Evolutionary conservation across 2,329 filamentous ascomycete species (phyloP).

Genomic region (Colletotrichum liriopes): DNA sequence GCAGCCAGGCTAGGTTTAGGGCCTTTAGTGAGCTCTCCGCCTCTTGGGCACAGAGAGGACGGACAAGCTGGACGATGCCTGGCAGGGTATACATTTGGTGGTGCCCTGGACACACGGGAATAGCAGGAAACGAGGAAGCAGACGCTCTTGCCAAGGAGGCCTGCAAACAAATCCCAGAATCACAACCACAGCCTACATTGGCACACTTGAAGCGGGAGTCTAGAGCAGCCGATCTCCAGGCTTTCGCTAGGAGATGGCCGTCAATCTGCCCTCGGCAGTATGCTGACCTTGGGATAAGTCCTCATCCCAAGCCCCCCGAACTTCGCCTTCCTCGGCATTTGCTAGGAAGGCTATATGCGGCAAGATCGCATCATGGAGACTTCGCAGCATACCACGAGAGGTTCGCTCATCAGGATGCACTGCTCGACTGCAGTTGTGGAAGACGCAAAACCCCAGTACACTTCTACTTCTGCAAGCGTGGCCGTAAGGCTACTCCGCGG

Average conservation of each 20-base stretch:
- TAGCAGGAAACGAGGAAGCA: neutral
- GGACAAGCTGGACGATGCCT: neutral
- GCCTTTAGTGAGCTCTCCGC: neutral
- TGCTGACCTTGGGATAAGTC: slow-evolving; percentile 2
- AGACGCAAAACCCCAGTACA: slow-evolving; percentile 9
- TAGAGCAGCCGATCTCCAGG: neutral
- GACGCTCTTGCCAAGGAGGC: slow-evolving; percentile 12
- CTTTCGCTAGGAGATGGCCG: slow-evolving; percentile 6
- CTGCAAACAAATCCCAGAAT: slow-evolving; percentile 4
- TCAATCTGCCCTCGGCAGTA: neutral
- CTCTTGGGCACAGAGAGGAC: neutral
- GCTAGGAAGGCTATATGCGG: slow-evolving; percentile 3
- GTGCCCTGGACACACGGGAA: neutral
- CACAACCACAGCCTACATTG: slow-evolving; percentile 9
- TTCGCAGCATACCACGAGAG: slow-evolving; percentile 3
- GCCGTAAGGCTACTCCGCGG: neutral
- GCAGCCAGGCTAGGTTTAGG: slow-evolving; percentile 3
- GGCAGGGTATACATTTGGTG: slow-evolving; percentile 1
- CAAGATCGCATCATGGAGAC: slow-evolving; percentile 10
- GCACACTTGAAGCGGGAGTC: neutral
- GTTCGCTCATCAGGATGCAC: neutral
- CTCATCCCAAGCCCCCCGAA: slow-evolving; percentile 6
- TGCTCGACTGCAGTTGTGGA: slow-evolving; percentile 5
- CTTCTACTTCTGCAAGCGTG: slow-evolving; percentile 22
- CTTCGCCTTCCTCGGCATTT: neutral